Base-by-base conservation (phyloP, 768 basidiomycete genomes). In the Phlegmacium glaucopus region DNA sequence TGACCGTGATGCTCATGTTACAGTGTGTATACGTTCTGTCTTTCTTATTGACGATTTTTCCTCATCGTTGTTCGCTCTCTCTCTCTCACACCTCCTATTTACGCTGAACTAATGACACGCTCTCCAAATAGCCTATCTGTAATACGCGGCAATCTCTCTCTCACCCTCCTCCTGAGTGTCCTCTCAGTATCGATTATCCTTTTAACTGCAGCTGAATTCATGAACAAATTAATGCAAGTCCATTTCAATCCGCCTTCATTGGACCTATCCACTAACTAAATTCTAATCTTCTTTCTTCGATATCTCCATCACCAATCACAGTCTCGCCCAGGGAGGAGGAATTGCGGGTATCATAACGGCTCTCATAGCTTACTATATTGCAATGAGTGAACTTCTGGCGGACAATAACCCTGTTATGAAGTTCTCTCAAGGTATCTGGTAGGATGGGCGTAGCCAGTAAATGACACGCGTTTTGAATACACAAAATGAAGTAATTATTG, bases 1-100 rank as follows among this genome's bases (percentile, higher is more conserved):
- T 88, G 49, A 86, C 87, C 0, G 63, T 78, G 47, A 55, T 87
- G 55, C 77, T 87, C 58, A 58, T 84, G 85, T n/a, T n/a, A n/a
- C n/a, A n/a, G n/a, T 85, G 44, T 55, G 82, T 72, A 12, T 28
- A 34, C 25, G 4, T 15, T 2, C 5, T 22, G 22, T 22, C 39
- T 40, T 5, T 44, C 22, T 35, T 15, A 13, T 12, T 45, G 3
- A n/a, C 9, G 29, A n/a, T 2, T 13, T 17, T 45, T 30, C 22
- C 43, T 9, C 15, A 9, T 8, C 22, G 22, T 36, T 16, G 15
- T 12, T 15, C 29, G 4, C 15, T 5, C 9, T 4, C 16, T 36
- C 7, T 37, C 37, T 29, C 42, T 11, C 16, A 12, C 3, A 50
- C 13, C 25, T 10, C 29, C 18, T 13, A 12, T 15, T 26, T n/a